These are phyloP conservation scores for Ophiostoma australiae DNA, from an alignment of 2,329 filamentous ascomycete species.

Conservation along the genomic window DNA sequence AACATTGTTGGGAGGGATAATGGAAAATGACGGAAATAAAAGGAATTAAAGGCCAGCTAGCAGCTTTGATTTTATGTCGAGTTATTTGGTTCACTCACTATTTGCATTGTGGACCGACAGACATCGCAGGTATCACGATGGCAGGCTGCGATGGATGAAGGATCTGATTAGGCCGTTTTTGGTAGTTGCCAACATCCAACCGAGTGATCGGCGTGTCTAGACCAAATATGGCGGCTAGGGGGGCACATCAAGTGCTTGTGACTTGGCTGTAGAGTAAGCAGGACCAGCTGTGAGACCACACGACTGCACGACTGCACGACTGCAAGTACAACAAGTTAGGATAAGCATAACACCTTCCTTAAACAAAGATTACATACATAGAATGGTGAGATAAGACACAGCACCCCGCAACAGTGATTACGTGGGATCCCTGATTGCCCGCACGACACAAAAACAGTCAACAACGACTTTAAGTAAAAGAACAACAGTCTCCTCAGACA, in stretches of 20 bases:
- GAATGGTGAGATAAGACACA: not conserved
- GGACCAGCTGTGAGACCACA: not conserved
- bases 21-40: too few relatives aligned
- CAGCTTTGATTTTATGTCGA: too few relatives aligned
- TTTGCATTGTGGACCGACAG: not conserved
- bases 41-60: too few relatives aligned
- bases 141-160: not conserved
- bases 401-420: not conserved
- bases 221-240: not conserved
- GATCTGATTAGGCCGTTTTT: not conserved
- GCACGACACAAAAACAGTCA: not conserved
- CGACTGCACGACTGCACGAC: too few relatives aligned
- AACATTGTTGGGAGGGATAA: too few relatives aligned
- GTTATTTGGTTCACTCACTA: too few relatives aligned
- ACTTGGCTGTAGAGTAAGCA: not conserved
- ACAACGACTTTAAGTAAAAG: not conserved
- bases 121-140: not conserved
- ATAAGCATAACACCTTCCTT: not conserved
- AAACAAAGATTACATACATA: not conserved
- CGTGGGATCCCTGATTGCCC: not conserved
- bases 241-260: not conserved
- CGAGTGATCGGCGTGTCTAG: not conserved
- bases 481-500: not conserved
- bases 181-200: constrained; percentile 4
- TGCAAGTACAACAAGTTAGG: not conserved